Conservation (phyloP, 2,329 filamentous ascomycete species). For the Cladophialophora psammophila region DNA sequence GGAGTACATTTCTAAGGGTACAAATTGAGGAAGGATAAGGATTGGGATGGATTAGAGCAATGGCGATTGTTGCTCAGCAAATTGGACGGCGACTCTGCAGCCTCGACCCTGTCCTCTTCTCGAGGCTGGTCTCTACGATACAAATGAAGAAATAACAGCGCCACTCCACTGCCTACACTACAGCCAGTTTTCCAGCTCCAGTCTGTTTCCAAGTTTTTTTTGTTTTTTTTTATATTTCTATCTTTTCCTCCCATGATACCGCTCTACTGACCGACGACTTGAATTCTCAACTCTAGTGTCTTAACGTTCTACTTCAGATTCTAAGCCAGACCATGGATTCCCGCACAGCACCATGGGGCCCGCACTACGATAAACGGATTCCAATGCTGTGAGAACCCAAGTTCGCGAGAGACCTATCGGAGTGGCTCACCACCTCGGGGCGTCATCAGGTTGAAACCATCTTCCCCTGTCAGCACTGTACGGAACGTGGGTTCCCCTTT, state of each 20-base stretch:
- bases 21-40: background rate
- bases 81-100: constrained; percentile 7
- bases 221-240: too few relatives aligned
- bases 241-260: background rate
- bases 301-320: background rate
- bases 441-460: background rate
- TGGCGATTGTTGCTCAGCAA: constrained; percentile 2
- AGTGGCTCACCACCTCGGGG: background rate
- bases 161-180: constrained; percentile 1
- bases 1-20: background rate
- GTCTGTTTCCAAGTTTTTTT: background rate
- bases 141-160: constrained; percentile 10
- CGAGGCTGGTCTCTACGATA: constrained; percentile 8
- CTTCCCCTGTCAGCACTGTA: constrained; percentile 17
- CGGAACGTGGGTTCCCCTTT: constrained; percentile 9
- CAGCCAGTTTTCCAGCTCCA: background rate
- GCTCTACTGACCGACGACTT: background rate
- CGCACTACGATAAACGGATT: background rate
- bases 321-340: background rate
- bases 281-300: background rate
- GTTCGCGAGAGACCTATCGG: background rate
- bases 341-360: background rate
- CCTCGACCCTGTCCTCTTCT: constrained; percentile 1
- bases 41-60: background rate
- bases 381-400: background rate